Base-by-base conservation (phyloP, 768 basidiomycete genomes). In the Hygrophoropsis aurantiaca region DNA sequence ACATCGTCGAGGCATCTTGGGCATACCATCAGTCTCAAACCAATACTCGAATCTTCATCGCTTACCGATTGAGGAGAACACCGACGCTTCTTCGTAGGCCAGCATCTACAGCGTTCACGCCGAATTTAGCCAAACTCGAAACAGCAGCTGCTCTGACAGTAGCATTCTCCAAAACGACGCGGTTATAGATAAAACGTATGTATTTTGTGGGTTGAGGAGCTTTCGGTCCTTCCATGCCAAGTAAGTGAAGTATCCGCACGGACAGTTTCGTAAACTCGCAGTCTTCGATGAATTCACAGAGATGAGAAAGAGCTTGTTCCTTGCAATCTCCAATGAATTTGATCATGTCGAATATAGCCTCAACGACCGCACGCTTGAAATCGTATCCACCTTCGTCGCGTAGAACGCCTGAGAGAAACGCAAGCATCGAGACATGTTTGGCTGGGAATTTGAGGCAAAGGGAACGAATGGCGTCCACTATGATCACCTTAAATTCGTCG, bases 321-420 rank as follows among this genome's bases (percentile, higher is more conserved):
- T 97, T 95, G 72, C 87, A 90, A 42, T 97, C 95, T 37, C 75
- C 73, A 59, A 99, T 97, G 71, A 82, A 98, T 64, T 95, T 97
- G 78, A 99, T 91, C 97, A 99, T 99, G 68, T 99, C 97, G 64
- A 99, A 98, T 63, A 99, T 98, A 16, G 97, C 95, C 69, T 98
- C 97, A 26, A 99, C 97, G 40, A 98, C 92, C 6, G 97, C 92
- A 38, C 94, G 92, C 72, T 99, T 99, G 78, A 97, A 99, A 64
- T 99, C 97, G 68, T 97, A 98, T 5, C 97, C 97, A 46, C 97
- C 97, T 69, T 99, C 97, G 59, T 99, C 97, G 38, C 97, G 85
- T 39, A 99, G 80, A 21, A 98, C 91, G 44, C 95, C 93, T 37
- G 93, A 94, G 25, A 99, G 79, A 84, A 99, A 99, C 4, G 87